Evolutionary conservation across 257 asterid genomes (phyloP), one percentile per base, ranked within the genome.

Genomic region (Ilex aquifolium): DNA sequence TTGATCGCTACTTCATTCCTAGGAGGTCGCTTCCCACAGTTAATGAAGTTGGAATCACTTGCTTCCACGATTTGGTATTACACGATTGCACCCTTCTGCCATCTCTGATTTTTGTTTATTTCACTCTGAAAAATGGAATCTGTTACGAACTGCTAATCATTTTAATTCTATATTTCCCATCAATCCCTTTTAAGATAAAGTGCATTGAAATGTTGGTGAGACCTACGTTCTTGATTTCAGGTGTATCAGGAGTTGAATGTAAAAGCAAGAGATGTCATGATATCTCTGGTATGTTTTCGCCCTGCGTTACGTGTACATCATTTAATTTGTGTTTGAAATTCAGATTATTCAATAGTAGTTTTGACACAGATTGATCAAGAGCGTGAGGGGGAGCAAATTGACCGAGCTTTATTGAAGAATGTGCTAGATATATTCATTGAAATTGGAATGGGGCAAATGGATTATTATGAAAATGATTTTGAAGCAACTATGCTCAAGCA

Each of bases 321-420:
- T 36, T 36, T 36, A 36, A 4, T 36, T 8, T 4, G 5, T 36
- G 7, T 36, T 36, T 36, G 7, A 36, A 4, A 36, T 36, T 36
- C 2, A 36, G 8, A 36, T 36, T 36, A 36, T 4, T 36, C 42
- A 8, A 36, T 36, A 36, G 8, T 49, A 40, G 44, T 62, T 60
- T 66, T 63, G 62, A 40, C 63, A 57, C 68, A 89, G 99, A 89
- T 87, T 73, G 91, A 92, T 73, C 97, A 87, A 80, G 99, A 93
- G 85, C 88, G 99, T 30, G 99, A 93, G 74, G 97, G 99, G 50
- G 95, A 88, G 77, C 97, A 87, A 74, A 93, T 93, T 70, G 97
- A 93, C 63, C 81, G 96, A 69, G 96, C 99, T 64, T 73, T 90
- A 64, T 61, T 93, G 65, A 93, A 93, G 82, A 93, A 90, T 79